Conservation (phyloP, 345 rosid genomes). For the Citrus trifoliata region DNA sequence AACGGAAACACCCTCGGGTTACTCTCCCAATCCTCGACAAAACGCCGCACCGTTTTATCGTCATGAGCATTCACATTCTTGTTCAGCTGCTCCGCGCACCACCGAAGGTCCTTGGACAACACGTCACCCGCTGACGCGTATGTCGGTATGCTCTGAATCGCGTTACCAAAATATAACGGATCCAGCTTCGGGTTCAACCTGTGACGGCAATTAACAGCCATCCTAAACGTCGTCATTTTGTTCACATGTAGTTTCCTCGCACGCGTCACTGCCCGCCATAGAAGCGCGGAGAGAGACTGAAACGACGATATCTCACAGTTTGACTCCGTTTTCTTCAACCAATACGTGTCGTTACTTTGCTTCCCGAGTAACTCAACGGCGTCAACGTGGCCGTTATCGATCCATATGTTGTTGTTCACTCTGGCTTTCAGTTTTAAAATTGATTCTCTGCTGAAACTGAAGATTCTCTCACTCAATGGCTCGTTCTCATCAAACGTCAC, state of each 20-base stretch:
- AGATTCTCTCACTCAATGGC: constrained; percentile 74
- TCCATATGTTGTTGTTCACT: constrained; percentile 36
- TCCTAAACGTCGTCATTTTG: constrained; percentile 72
- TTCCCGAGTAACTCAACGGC: constrained; percentile 67
- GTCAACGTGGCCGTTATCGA: constrained; percentile 25
- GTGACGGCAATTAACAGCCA: constrained; percentile 91
- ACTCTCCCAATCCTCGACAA: constrained; percentile 63
- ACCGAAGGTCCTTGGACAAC: constrained; percentile 59
- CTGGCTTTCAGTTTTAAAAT: constrained; percentile 58
- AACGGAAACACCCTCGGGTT: constrained; percentile 80
- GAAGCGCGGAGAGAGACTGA: constrained; percentile 68
- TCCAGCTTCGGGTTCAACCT: constrained; percentile 68
- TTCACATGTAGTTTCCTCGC: constrained; percentile 61
- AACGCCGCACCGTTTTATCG: constrained; percentile 42
- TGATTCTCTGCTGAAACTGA: constrained; percentile 74
- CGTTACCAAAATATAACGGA: constrained; percentile 83
- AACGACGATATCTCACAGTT: constrained; percentile 76
- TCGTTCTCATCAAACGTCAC: constrained; percentile 68
- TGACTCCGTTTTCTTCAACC: constrained; percentile 33
- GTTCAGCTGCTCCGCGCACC: constrained; percentile 79
- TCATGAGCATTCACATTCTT: constrained; percentile 54
- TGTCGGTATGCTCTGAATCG: constrained; percentile 87
- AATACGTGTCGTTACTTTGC: constrained; percentile 50
- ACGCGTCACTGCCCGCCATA: constrained; percentile 86
- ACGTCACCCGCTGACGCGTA: constrained; percentile 72